Evolutionary conservation across 768 basidiomycete species (phyloP).

Genomic region (Cystofilobasidium capitatum): DNA sequence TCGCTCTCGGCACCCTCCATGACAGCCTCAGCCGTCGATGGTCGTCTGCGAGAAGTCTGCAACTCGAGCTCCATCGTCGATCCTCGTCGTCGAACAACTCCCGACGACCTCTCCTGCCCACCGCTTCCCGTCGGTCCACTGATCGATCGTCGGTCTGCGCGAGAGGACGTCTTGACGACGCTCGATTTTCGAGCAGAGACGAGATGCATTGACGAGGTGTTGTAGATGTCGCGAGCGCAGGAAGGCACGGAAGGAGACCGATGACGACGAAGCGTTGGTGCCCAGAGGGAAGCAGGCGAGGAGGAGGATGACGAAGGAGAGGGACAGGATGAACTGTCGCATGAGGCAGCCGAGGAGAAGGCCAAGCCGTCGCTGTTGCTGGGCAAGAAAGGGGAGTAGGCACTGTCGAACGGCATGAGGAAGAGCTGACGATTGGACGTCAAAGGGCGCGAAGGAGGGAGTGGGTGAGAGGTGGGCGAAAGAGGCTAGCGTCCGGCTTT

Average conservation of each 20-base stretch:
- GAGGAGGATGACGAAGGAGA: background rate
- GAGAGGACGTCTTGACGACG: background rate
- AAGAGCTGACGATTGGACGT: no score
- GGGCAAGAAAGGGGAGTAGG: no score
- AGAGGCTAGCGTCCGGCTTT: no score
- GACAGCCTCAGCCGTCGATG: background rate
- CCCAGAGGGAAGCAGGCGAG: background rate
- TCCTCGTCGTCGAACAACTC: background rate
- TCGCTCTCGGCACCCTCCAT: background rate
- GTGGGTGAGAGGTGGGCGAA: no score
- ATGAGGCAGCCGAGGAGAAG: background rate
- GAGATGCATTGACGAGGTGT: background rate
- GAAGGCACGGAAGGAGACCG: background rate
- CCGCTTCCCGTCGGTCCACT: background rate
- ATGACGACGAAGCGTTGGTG: background rate
- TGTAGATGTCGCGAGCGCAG: background rate
- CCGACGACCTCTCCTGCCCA: background rate
- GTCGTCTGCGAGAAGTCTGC: background rate
- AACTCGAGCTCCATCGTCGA: constrained; percentile 1
- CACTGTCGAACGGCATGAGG: no score
- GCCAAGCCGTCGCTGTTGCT: no score
- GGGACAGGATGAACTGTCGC: background rate
- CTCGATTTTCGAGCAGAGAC: background rate
- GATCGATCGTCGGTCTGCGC: background rate
- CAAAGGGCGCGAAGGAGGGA: no score